Conservation (phyloP, 352 stramenopile species). For the Pythium sp. region DNA sequence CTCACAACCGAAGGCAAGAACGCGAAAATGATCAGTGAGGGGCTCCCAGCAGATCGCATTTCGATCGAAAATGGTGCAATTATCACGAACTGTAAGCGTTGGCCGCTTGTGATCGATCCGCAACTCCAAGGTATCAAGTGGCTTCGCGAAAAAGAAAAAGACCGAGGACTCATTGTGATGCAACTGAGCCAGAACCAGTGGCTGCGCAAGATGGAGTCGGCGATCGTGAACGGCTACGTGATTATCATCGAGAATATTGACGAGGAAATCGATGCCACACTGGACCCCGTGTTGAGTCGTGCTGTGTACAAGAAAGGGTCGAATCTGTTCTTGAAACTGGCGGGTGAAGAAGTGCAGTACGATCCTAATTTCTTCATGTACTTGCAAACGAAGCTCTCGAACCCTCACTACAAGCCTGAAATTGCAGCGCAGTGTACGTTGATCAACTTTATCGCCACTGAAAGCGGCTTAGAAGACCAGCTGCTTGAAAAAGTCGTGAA, state of each 20-base stretch:
- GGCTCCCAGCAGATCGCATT: constrained; percentile 95
- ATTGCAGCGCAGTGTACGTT: constrained; percentile 95
- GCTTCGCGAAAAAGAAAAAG: constrained; percentile 94
- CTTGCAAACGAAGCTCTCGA: constrained; percentile 96
- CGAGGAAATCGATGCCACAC: constrained; percentile 95
- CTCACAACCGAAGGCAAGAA: constrained; percentile 97
- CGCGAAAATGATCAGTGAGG: constrained; percentile 97
- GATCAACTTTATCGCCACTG: constrained; percentile 98
- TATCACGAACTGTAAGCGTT: constrained; percentile 97
- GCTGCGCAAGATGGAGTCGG: constrained; percentile 92
- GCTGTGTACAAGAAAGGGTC: constrained; percentile 96
- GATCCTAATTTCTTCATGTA: constrained; percentile 96
- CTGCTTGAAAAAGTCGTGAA: constrained; percentile 95
- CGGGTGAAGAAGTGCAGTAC: constrained; percentile 96
- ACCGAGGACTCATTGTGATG: constrained; percentile 89
- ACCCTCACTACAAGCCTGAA: constrained; percentile 98
- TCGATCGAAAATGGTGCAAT: constrained; percentile 98
- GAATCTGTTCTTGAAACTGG: constrained; percentile 93
- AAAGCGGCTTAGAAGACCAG: constrained; percentile 95
- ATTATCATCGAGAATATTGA: constrained; percentile 98
- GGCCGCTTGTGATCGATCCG: constrained; percentile 97
- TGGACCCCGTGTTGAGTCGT: constrained; percentile 94
- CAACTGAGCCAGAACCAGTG: constrained; percentile 97
- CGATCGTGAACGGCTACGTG: constrained; percentile 94
- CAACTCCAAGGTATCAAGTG: constrained; percentile 98